Base-by-base conservation (phyloP, 768 basidiomycete genomes). In the Tulasnella sp. region DNA sequence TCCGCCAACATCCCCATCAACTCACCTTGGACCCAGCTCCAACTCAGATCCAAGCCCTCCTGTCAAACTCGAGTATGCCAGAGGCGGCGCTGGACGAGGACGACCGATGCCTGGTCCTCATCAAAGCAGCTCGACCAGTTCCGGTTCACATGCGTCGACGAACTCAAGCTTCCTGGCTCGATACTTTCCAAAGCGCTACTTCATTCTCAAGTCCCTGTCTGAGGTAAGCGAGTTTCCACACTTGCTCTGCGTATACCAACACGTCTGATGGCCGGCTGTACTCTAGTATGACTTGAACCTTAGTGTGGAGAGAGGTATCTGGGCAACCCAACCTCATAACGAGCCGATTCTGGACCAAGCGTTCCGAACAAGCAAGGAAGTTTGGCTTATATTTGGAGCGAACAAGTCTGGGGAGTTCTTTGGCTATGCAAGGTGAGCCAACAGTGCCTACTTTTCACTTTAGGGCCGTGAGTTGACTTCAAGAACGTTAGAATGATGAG, bases 381-480 rank as follows among this genome's bases (percentile, higher is more conserved):
- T 98, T 3, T 92, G 87, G 80, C 87, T 98, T 64, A 90, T 99
- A 76, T 98, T 98, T 80, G 89, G 95, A 42, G 97, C 93, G 22
- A 98, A 98, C 84, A 94, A 92, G 82, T 92, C 92, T 76, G 95
- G 97, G 42, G 94, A 94, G 82, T 99, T 97, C 81, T 97, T 92
- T 80, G 96, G 96, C 29, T 96, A 93, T 81, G 96, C 94, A 14
- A 89, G 87, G 90, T 94, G 83, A 77, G 85, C 83, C 25, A 52
- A 82, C 34, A 74, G 75, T 9, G 78, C 80, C 69, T 52, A 7
- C 12, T 25, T 38, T 67, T 64, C 9, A 76, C 17, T 78, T n/a
- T n/a, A 39, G 37, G 36, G 69, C 15, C 71, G 58, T 29, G 64
- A 52, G 31, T 12, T 68, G 25, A 68, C 39, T 31, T n/a, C 4